phyloP scores from a whole-genome alignment of 2,329 filamentous ascomycete species.

The Fusarium tupiense region DNA sequence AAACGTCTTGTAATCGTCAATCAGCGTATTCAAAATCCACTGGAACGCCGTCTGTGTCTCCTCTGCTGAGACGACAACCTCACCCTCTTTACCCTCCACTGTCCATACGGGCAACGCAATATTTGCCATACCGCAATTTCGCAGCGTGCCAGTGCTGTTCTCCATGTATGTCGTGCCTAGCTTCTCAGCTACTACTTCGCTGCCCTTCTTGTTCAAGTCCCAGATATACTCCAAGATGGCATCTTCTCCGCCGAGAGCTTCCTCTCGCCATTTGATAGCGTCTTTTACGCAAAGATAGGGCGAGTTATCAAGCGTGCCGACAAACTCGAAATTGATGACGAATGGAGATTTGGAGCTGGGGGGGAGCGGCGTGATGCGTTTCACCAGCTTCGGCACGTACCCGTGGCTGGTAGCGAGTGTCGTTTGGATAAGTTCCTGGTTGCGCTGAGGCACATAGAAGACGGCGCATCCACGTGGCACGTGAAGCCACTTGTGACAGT shows the following conservation, averaged over 20 bases:
- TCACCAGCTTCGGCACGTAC: conserved; percentile 62
- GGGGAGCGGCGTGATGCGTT: conserved; percentile 54
- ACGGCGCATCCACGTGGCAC: conserved; percentile 82
- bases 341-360: conserved; percentile 65
- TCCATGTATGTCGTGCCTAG: conserved; percentile 79
- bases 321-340: conserved; percentile 77
- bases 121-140: conserved; percentile 76
- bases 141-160: conserved; percentile 68
- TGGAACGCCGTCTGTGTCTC: conserved; percentile 54
- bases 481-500: conserved; percentile 92
- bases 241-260: conserved; percentile 78
- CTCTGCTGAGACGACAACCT: conserved; percentile 44
- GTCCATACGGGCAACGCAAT: conserved; percentile 73
- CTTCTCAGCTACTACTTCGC: conserved; percentile 65
- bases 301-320: conserved; percentile 78
- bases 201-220: conserved; percentile 71
- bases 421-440: conserved; percentile 78
- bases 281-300: conserved; percentile 78
- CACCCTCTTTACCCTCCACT: conserved; percentile 41
- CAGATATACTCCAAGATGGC: conserved; percentile 72
- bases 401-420: conserved; percentile 85
- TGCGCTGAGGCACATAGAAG: conserved; percentile 79
- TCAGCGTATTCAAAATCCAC: conserved; percentile 67
- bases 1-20: conserved; percentile 75
- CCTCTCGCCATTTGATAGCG: conserved; percentile 74